Evolutionary conservation across 2,329 filamentous ascomycete species (phyloP).

Genomic region (Dactylella cylindrospora): DNA sequence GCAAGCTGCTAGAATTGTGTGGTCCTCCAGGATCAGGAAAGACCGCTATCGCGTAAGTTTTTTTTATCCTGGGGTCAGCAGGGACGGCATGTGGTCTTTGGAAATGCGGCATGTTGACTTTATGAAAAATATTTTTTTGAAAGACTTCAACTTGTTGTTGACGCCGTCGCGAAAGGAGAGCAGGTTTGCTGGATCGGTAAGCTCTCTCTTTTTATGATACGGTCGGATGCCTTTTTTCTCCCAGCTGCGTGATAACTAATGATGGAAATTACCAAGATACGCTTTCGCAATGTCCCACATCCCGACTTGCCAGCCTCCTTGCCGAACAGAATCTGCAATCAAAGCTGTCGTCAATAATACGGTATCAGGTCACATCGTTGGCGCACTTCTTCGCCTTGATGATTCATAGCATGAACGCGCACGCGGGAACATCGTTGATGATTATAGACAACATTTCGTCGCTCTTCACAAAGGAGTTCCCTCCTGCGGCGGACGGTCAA

Average conservation of each 20-base stretch:
- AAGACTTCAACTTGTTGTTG: conserved; percentile 46
- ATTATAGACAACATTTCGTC: conserved; percentile 47
- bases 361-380: conserved; percentile 37
- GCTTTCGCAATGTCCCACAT: conserved; percentile 27
- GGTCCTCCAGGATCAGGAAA: conserved; percentile 47
- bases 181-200: conserved; percentile 46
- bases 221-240: too few relatives aligned
- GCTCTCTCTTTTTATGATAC: neutral
- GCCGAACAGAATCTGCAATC: conserved; percentile 8
- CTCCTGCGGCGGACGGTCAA: conserved; percentile 41
- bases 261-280: conserved; percentile 19
- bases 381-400: conserved; percentile 47
- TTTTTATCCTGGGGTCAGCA: neutral
- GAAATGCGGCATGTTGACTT: neutral
- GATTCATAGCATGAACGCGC: conserved; percentile 24
- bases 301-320: conserved; percentile 14
- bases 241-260: too few relatives aligned
- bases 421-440: conserved; percentile 31
- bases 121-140: neutral
- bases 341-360: conserved; percentile 24
- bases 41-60: conserved; percentile 46
- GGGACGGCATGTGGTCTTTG: too few relatives aligned
- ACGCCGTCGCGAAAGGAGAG: conserved; percentile 43
- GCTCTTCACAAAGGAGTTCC: conserved; percentile 46
- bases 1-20: conserved; percentile 45